Percentiles rank a stretch among this genome's conserved stretches.
Conservation (phyloP, 345 rosid genomes). For the Sisymbrium altissimum region DNA sequence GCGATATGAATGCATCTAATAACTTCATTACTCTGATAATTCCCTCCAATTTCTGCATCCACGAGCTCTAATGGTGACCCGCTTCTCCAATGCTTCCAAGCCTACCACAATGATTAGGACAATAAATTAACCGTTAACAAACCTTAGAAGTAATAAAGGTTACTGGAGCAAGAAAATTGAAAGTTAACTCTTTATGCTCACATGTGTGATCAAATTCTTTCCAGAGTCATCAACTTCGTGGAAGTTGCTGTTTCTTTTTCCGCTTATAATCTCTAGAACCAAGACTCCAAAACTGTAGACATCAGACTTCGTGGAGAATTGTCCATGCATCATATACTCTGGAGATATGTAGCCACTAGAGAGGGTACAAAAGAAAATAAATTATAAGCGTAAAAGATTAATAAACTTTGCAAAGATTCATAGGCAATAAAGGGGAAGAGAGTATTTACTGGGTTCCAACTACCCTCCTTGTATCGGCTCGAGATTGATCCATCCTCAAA, state of each 20-base stretch:
- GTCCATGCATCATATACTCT: constrained; percentile 38
- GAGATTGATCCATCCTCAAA: constrained; percentile 30
- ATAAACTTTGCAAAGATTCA: not conserved
- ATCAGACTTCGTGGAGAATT: constrained; percentile 35
- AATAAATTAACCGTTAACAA: no score
- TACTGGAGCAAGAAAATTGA: not conserved
- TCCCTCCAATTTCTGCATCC: constrained; percentile 27
- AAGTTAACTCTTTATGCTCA: constrained; percentile 10
- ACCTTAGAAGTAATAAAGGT: not conserved
- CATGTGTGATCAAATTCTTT: constrained; percentile 26
- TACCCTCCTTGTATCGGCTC: constrained; percentile 40
- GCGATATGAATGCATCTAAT: constrained; percentile 48
- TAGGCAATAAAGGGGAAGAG: not conserved
- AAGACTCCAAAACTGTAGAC: constrained; percentile 34
- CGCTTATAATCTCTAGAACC: constrained; percentile 33
- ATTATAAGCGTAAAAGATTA: not conserved
- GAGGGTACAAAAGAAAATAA: not conserved
- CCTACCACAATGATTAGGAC: constrained; percentile 16
- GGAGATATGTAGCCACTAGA: constrained; percentile 42
- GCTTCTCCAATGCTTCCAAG: constrained; percentile 46
- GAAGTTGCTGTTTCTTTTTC: constrained; percentile 23
- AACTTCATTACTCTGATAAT: constrained; percentile 36
- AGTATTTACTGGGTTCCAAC: constrained; percentile 40
- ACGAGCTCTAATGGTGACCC: constrained; percentile 39
- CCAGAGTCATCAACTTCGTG: constrained; percentile 7